Base-by-base conservation (phyloP, 352 stramenopile genomes). In the Thalassiosira mediterranea region DNA sequence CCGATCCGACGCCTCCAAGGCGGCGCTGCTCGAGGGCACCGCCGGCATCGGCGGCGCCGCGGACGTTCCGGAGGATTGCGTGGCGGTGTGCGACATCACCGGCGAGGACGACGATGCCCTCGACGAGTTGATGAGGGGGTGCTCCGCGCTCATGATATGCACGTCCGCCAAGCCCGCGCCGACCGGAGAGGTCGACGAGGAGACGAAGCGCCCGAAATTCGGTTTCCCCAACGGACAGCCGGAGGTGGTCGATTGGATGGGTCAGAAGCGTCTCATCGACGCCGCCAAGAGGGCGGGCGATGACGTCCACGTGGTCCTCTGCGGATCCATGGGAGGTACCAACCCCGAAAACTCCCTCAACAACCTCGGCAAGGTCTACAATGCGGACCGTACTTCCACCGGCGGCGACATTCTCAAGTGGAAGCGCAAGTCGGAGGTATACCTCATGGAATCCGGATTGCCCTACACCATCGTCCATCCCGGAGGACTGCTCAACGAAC, bases 381-480 rank as follows among this genome's bases (percentile, higher is more conserved):
- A 72, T 32, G 38, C 68, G 13, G 81, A 92, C 67, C 85, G 65
- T 2, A 72, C 53, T 21, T 64, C 47, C 4, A 81, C 73, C 57
- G 88, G 83, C 26, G 91, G 90, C 13, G 87, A 95, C 76, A 95
- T 95, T 59, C 60, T 95, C 25, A 69, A 92, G 34, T 95, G 90
- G 90, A 95, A 95, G 71, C 73, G 90, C 54, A 93, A 90, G 70
- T 81, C 90, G 13, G 88, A 94, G 68, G 57, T 74, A 25, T 92
- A 94, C 44, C 60, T 93, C 0, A 72, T 46, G 37, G 66, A 79
- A 42, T 83, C 72, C 17, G 89, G 89, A 13, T 75, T 93, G 42
- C 67, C 82, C 40, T 94, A 95, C 58, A 93, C 88, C 8, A 95
- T 95, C 57, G 70, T 95, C 48, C 91, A 95, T 84, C 90, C 91